phyloP scores from a whole-genome alignment of 192 early-diverging fungal genomes.

The Coemansia sp. region DNA sequence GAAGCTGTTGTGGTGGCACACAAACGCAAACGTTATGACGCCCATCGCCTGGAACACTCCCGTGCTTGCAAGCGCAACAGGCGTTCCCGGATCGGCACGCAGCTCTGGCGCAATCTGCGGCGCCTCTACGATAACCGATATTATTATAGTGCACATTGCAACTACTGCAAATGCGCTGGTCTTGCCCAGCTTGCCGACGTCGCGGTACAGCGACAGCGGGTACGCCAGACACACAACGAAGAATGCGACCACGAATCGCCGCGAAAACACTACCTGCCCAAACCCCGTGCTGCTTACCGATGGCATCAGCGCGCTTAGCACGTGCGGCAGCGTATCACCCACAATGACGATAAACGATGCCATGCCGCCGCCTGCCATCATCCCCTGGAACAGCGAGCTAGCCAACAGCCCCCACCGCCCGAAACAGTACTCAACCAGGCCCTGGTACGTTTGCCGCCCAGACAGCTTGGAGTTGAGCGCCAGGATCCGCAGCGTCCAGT shows the following conservation, averaged over 20 bases:
- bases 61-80: slow-evolving; percentile 47
- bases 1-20: slow-evolving; percentile 95
- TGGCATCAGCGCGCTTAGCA: slow-evolving; percentile 71
- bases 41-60: slow-evolving; percentile 80
- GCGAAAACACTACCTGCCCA: slow-evolving; percentile 64
- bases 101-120: slow-evolving; percentile 57
- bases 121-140: slow-evolving; percentile 70
- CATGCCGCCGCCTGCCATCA: slow-evolving; percentile 91
- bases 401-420: slow-evolving; percentile 71
- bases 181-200: slow-evolving; percentile 86
- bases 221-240: slow-evolving; percentile 77
- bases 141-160: slow-evolving; percentile 76
- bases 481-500: slow-evolving; percentile 78
- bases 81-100: slow-evolving; percentile 35
- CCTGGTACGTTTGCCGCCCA: slow-evolving; percentile 79
- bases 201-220: slow-evolving; percentile 82
- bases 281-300: slow-evolving; percentile 53
- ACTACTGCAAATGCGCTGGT: slow-evolving; percentile 81
- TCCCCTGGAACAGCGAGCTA: slow-evolving; percentile 88
- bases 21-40: slow-evolving; percentile 93
- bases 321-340: slow-evolving; percentile 88
- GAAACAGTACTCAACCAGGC: slow-evolving; percentile 78
- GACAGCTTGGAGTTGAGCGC: slow-evolving; percentile 74
- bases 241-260: slow-evolving; percentile 72
- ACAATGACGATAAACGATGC: slow-evolving; percentile 56